Evolutionary conservation across 108 stramenopile genomes (phyloP).

Genomic region (Chaetoceros muelleri): DNA sequence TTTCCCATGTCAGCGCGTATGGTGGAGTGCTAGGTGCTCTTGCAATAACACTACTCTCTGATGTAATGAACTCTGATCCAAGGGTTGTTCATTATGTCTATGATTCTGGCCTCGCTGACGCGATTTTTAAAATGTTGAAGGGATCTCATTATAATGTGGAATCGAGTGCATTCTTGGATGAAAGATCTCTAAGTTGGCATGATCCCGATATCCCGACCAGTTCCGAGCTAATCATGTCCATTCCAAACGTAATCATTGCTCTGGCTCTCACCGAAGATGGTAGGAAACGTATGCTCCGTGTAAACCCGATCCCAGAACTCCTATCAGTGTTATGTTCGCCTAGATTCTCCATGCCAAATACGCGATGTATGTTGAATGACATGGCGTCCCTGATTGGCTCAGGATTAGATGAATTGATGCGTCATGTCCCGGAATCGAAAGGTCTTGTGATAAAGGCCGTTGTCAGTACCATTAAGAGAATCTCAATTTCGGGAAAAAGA

Average conservation of each 20-base stretch:
- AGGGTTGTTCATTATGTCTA: conserved; percentile 76
- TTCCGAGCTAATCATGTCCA: conserved; percentile 81
- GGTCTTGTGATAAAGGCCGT: conserved; percentile 50
- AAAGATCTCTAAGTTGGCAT: conserved; percentile 1
- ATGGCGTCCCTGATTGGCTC: conserved; percentile 78
- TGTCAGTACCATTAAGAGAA: conserved; percentile 52
- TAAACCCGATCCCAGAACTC: conserved; percentile 79
- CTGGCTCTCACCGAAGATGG: conserved; percentile 83
- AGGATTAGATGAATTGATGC: conserved; percentile 89
- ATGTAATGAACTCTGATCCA: conserved; percentile 85
- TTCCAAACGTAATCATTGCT: conserved; percentile 82
- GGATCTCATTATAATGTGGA: conserved; percentile 16
- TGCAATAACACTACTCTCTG: conserved; percentile 53
- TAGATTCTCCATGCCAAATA: conserved; percentile 79
- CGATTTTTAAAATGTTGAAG: conserved; percentile 54
- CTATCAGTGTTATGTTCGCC: conserved; percentile 66
- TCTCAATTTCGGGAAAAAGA: conserved; percentile 43
- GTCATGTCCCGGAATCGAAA: conserved; percentile 69
- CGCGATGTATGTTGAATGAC: conserved; percentile 78
- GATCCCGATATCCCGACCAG: conserved; percentile 51
- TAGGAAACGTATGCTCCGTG: conserved; percentile 49
- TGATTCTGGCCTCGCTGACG: conserved; percentile 56
- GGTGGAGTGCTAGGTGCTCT: conserved; percentile 73
- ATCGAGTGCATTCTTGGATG: not conserved
- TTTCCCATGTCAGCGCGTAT: conserved; percentile 51